A percentile compares a stretch with the other conserved stretches of the same genome.
phyloP scores from a whole-genome alignment of 1,139 yeast genomes.

The Wickerhamomyces sp. region DNA sequence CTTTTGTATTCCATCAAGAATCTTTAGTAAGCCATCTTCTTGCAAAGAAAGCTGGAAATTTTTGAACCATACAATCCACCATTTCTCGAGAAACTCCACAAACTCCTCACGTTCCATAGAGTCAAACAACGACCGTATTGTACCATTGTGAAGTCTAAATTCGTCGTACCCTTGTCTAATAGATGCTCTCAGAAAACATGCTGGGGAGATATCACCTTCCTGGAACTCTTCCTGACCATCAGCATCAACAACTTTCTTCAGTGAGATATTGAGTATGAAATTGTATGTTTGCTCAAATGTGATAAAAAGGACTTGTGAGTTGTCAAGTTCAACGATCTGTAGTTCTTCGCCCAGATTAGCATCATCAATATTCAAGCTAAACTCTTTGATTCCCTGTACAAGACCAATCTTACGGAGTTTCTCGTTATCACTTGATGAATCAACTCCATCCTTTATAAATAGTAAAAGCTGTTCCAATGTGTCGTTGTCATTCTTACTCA shows the following conservation, averaged over 20 bases:
- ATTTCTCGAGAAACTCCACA: constrained; percentile 11
- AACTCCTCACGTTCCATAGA: constrained; percentile 14
- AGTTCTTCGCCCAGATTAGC: constrained; percentile 11
- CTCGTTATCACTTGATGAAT: constrained; percentile 19
- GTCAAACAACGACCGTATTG: constrained; percentile 12
- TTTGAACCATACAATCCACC: constrained; percentile 20
- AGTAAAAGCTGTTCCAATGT: constrained; percentile 8
- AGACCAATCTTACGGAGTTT: constrained; percentile 31
- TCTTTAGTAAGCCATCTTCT: constrained; percentile 20
- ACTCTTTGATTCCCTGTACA: constrained; percentile 31
- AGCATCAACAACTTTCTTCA: constrained; percentile 15
- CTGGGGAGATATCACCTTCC: constrained; percentile 11
- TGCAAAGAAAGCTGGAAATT: constrained; percentile 10
- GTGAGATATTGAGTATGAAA: constrained; percentile 9
- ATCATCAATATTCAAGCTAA: constrained; percentile 20
- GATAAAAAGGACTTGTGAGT: constrained; percentile 21
- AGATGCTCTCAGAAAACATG: constrained; percentile 5
- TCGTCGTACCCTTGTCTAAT: constrained; percentile 17
- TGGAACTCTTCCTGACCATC: constrained; percentile 9
- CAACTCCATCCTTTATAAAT: constrained; percentile 3
- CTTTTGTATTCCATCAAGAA: constrained; percentile 7
- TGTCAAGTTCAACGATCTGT: constrained; percentile 25
- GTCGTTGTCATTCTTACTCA: constrained; percentile 4
- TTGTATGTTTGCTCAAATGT: constrained; percentile 21
- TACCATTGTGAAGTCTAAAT: constrained; percentile 20